Percentiles rank a stretch among this genome's conserved stretches.
phyloP scores from a whole-genome alignment of 169 alveolate genomes.

The Eimeria necatrix region DNA sequence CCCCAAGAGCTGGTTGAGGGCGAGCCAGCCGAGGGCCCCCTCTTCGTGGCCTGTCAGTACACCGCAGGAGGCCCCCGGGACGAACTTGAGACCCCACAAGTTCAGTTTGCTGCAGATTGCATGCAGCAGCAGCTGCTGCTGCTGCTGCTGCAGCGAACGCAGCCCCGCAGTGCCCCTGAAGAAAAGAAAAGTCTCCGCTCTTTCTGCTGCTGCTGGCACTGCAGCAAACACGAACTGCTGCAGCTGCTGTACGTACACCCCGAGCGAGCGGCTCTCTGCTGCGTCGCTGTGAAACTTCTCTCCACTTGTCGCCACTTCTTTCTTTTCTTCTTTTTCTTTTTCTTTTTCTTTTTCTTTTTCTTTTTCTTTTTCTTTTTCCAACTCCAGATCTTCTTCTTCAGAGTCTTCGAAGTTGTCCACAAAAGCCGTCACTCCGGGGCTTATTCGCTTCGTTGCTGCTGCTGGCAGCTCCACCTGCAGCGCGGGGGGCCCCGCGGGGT shows the following conservation, averaged over 20 bases:
- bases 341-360: not conserved
- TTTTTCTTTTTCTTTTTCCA: not conserved
- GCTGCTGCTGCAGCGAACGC: conserved; percentile 38
- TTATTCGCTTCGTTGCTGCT: conserved; percentile 1
- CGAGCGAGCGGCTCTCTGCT: not conserved
- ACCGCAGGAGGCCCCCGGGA: conserved; percentile 11
- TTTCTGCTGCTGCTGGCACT: not conserved
- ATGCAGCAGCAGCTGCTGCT: conserved; percentile 9
- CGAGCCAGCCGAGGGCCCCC: conserved; percentile 74
- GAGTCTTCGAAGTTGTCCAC: not conserved
- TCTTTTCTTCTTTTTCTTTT: not conserved
- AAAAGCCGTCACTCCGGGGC: conserved; percentile 55
- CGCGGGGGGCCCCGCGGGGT: not conserved
- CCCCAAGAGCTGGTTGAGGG: conserved; percentile 69
- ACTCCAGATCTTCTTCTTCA: not conserved
- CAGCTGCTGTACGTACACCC: conserved; percentile 26
- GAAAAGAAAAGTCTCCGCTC: conserved; percentile 12
- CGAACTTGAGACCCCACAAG: conserved; percentile 35
- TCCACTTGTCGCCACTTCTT: not conserved
- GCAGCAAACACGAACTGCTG: not conserved
- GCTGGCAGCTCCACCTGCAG: conserved; percentile 59
- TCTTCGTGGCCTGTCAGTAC: conserved; percentile 70
- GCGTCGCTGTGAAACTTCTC: conserved; percentile 12
- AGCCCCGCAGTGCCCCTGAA: conserved; percentile 79
- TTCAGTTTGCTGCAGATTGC: not conserved